Conservation (phyloP, 805 yeast genomes). For the Saccharomyces paradoxus region DNA sequence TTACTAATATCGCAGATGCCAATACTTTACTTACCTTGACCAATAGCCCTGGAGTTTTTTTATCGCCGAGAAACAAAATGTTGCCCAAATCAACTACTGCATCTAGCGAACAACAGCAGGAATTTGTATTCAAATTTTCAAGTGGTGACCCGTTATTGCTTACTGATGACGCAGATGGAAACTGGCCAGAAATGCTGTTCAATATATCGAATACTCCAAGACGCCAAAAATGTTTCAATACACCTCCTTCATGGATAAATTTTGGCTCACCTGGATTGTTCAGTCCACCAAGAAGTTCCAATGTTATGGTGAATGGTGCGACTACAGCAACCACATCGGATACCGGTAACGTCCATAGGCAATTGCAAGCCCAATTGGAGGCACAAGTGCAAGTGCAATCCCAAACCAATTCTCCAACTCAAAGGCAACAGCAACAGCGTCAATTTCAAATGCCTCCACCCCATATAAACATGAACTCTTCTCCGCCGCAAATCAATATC, state of each 20-base stretch:
- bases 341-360: background rate
- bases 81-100: constrained; percentile 3
- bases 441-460: background rate
- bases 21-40: background rate
- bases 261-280: constrained; percentile 22
- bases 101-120: constrained; percentile 7
- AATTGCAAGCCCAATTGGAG: background rate
- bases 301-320: background rate
- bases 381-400: background rate
- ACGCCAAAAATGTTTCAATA: constrained; percentile 13
- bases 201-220: constrained; percentile 8
- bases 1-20: background rate
- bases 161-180: constrained; percentile 24
- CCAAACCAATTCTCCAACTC: background rate
- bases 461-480: constrained; percentile 2
- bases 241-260: constrained; percentile 27
- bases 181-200: constrained; percentile 18
- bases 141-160: constrained; percentile 29
- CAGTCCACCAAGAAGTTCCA: constrained; percentile 11
- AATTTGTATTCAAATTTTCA: constrained; percentile 25
- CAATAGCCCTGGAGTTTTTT: constrained; percentile 1
- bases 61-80: constrained; percentile 12
- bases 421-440: background rate
- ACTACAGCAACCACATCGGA: background rate
- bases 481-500: background rate